Conservation (phyloP, 495 filamentous ascomycete genomes). For the Neurospora tetraspora region DNA sequence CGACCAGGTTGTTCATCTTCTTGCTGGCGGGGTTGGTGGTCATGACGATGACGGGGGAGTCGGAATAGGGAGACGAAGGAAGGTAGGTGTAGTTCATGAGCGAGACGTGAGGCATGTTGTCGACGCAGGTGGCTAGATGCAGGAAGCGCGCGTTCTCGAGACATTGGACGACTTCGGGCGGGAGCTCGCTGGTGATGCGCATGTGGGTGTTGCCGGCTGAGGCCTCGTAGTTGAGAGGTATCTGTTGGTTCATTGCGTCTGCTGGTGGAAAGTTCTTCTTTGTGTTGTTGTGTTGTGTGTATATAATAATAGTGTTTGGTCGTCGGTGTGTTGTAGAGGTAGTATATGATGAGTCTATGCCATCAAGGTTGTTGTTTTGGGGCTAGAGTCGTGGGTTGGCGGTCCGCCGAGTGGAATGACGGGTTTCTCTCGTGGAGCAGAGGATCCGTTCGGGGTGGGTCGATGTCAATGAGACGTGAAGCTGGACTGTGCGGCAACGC, state of each 20-base stretch:
- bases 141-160: slow-evolving; percentile 95
- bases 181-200: slow-evolving; percentile 57
- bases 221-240: slow-evolving; percentile 64
- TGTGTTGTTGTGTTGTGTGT: not conserved
- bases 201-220: slow-evolving; percentile 63
- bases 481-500: not conserved
- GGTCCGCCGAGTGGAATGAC: not conserved
- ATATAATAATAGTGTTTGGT: not conserved
- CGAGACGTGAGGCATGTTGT: slow-evolving; percentile 81
- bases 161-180: slow-evolving; percentile 76
- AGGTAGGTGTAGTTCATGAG: slow-evolving; percentile 99
- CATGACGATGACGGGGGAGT: slow-evolving; percentile 74
- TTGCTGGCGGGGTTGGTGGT: slow-evolving; percentile 81
- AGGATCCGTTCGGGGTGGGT: not conserved
- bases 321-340: not conserved
- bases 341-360: not conserved
- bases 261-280: not conserved
- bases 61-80: slow-evolving; percentile 64
- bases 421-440: not conserved
- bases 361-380: not conserved
- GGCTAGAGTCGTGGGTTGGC: not conserved
- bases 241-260: slow-evolving; percentile 34
- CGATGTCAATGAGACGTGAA: not conserved
- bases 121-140: slow-evolving; percentile 82
- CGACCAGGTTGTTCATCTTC: slow-evolving; percentile 77